phyloP scores from a whole-genome alignment of 2,329 filamentous ascomycete genomes.

The Thielaviopsis punctulata region DNA sequence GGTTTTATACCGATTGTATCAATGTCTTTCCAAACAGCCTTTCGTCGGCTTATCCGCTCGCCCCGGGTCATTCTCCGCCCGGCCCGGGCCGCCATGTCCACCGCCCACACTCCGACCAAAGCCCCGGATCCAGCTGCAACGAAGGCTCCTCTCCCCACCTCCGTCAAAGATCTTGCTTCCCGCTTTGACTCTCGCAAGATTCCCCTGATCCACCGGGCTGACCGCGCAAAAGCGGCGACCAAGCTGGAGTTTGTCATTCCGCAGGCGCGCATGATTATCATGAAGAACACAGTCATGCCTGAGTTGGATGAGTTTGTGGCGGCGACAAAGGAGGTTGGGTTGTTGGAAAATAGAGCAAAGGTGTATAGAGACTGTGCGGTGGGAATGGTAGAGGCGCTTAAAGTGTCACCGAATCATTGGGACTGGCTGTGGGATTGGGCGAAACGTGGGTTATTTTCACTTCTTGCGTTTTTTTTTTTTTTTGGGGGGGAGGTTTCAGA shows the following conservation, averaged over 20 bases:
- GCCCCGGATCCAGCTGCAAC: too few species aligned
- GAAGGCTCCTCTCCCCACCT: not conserved
- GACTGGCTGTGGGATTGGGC: constrained; percentile 2
- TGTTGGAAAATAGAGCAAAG: constrained; percentile 3
- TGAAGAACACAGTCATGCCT: not conserved
- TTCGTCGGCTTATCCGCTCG: not conserved
- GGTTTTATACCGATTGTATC: not conserved
- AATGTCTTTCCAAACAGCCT: not conserved
- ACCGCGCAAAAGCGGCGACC: not conserved
- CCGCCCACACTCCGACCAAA: not conserved
- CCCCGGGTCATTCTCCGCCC: not conserved
- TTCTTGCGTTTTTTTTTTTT: not conserved
- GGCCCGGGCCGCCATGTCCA: not conserved
- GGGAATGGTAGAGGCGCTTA: constrained; percentile 1
- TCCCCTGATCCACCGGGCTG: not conserved
- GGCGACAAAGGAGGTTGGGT: not conserved
- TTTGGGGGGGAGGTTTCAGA: not conserved
- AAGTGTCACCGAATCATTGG: constrained; percentile 5
- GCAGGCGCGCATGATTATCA: not conserved
- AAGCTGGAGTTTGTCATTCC: not conserved
- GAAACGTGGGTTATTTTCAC: constrained; percentile 4
- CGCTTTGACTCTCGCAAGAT: not conserved
- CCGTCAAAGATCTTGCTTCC: not conserved
- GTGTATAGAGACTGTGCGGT: constrained; percentile 4
- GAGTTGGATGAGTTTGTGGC: constrained; percentile 5